A percentile compares a stretch with the other conserved stretches of the same genome.
Evolutionary conservation across 805 yeast species (phyloP).

Genomic region (Pichia phayaonensis): DNA sequence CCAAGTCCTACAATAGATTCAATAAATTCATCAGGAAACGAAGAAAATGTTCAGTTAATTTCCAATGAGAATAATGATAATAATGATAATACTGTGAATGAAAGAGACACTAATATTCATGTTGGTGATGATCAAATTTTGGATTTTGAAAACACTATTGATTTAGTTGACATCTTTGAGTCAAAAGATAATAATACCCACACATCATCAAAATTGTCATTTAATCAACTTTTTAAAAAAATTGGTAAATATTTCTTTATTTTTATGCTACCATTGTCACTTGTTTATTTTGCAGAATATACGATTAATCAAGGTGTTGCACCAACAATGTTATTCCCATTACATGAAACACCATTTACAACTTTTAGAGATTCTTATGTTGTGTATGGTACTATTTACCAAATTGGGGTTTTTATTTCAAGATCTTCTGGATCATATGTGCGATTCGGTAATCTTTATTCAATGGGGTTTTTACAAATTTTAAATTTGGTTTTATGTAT

Average conservation of each 20-base stretch:
- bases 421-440: constrained; percentile 70
- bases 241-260: constrained; percentile 36
- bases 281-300: constrained; percentile 84
- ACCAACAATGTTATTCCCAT: constrained; percentile 77
- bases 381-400: constrained; percentile 83
- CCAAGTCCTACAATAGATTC: constrained; percentile 11
- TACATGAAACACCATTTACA: constrained; percentile 60
- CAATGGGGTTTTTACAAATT: constrained; percentile 60
- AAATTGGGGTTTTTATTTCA: constrained; percentile 86
- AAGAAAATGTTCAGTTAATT: background rate
- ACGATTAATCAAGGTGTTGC: constrained; percentile 86
- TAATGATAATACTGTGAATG: background rate
- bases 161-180: background rate
- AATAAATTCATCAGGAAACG: background rate
- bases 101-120: background rate
- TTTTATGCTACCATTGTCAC: constrained; percentile 74
- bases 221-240: background rate
- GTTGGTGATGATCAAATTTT: background rate
- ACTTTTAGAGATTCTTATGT: constrained; percentile 83
- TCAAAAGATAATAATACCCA: background rate
- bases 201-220: background rate
- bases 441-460: constrained; percentile 49
- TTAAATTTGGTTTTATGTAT: constrained; percentile 53
- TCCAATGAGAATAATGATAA: background rate
- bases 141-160: background rate